Conservation (phyloP, 768 basidiomycete species). For the Boletus sp. region DNA sequence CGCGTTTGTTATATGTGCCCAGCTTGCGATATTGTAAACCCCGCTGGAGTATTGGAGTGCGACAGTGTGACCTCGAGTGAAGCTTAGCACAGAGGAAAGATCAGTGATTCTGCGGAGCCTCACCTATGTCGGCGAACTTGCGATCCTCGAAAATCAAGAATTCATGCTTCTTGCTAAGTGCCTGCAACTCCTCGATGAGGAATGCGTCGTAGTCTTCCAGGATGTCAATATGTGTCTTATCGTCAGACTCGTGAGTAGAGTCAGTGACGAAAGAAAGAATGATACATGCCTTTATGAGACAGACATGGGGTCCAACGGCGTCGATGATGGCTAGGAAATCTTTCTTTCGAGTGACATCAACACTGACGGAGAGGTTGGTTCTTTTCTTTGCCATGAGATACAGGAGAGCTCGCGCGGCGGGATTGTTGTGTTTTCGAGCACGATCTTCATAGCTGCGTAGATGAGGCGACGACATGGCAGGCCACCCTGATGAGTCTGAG, state of each 20-base stretch:
- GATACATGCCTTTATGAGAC: conserved; percentile 82
- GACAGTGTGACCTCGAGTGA: conserved; percentile 86
- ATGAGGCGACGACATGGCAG: conserved; percentile 35
- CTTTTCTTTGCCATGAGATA: conserved; percentile 82
- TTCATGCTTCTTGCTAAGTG: conserved; percentile 75
- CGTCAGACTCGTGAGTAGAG: conserved; percentile 25
- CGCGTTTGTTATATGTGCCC: conserved; percentile 97
- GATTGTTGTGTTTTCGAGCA: conserved; percentile 57
- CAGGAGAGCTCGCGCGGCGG: conserved; percentile 75
- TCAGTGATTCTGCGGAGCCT: conserved; percentile 14
- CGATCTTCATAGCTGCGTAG: conserved; percentile 61
- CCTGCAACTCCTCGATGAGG: conserved; percentile 64
- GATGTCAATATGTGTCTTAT: conserved; percentile 94
- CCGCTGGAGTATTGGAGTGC: conserved; percentile 92
- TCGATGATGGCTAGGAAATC: conserved; percentile 86
- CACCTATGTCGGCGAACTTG: conserved; percentile 98
- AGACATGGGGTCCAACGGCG: conserved; percentile 83
- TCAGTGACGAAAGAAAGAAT: conserved; percentile 4
- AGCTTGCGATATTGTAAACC: conserved; percentile 87
- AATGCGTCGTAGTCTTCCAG: conserved; percentile 83
- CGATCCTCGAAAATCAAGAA: conserved; percentile 98
- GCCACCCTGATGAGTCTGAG: too few species aligned
- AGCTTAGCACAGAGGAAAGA: neutral
- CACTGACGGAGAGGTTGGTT: conserved; percentile 91
- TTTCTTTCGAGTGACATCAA: conserved; percentile 80